phyloP scores from a whole-genome alignment of 176 grass and related monocot genomes.

The Carex myosuroides region DNA sequence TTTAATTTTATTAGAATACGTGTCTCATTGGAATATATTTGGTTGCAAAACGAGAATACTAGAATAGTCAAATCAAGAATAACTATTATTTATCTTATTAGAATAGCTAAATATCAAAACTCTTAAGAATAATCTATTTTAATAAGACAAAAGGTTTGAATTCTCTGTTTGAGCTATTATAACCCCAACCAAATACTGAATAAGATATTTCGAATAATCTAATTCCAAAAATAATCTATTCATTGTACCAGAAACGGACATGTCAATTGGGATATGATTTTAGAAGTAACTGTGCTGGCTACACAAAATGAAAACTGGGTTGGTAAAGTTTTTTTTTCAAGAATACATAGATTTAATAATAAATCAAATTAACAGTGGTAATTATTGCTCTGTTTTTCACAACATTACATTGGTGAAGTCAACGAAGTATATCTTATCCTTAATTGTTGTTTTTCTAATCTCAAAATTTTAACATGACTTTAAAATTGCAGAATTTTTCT shows the following conservation, averaged over 20 bases:
- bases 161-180: too few species aligned
- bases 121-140: too few species aligned
- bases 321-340: background rate
- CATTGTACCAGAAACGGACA: background rate
- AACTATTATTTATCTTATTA: too few species aligned
- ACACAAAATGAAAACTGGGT: background rate
- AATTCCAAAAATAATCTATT: too few species aligned
- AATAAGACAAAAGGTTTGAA: too few species aligned
- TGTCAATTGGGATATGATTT: background rate
- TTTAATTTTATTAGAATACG: background rate
- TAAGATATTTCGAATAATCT: too few species aligned
- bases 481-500: too few species aligned
- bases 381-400: background rate
- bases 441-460: background rate
- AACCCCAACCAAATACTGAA: too few species aligned
- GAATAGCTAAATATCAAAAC: too few species aligned
- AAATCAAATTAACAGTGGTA: background rate
- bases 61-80: too few species aligned
- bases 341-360: background rate
- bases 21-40: background rate
- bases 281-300: background rate
- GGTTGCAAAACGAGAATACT: too few species aligned
- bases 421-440: background rate
- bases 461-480: background rate
- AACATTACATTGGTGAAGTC: background rate